A percentile compares a stretch with the other conserved stretches of the same genome.
These are phyloP conservation scores for Didymella pinodella DNA, from an alignment of 2,329 filamentous ascomycete species.

Conservation along the genomic window DNA sequence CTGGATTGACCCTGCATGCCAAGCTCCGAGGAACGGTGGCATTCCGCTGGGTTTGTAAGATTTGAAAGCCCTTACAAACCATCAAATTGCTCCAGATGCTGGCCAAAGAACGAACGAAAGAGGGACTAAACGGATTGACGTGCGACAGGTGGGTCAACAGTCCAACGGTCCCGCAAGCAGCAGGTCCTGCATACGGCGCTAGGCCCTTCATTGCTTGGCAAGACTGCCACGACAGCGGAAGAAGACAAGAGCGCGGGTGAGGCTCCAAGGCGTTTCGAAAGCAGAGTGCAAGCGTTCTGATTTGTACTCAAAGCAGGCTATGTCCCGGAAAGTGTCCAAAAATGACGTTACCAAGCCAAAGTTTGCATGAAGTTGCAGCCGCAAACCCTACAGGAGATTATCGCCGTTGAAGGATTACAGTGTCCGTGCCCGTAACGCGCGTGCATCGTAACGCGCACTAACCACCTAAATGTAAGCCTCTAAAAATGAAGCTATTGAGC, in stretches of 20 bases:
- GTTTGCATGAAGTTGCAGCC: conserved; percentile 3
- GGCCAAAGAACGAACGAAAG: background rate
- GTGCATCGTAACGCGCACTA: too few relatives aligned
- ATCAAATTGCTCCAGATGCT: conserved; percentile 1
- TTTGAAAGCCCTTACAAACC: conserved; percentile 7
- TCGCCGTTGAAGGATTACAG: conserved; percentile 1
- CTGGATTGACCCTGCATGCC: background rate
- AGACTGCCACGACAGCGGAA: conserved; percentile 1
- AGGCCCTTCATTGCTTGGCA: conserved; percentile 10
- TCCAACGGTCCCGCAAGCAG: conserved; percentile 6
- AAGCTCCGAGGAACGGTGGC: conserved; percentile 1
- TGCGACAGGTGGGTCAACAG: conserved; percentile 13
- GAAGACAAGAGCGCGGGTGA: background rate
- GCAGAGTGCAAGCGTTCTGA: background rate
- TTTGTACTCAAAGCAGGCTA: background rate
- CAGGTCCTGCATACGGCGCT: conserved; percentile 1
- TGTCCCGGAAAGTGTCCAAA: background rate
- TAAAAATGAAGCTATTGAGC: too few relatives aligned
- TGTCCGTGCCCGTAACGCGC: too few relatives aligned
- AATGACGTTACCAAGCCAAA: background rate
- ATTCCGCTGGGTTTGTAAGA: conserved; percentile 16
- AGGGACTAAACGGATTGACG: conserved; percentile 11
- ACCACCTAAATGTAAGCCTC: too few relatives aligned
- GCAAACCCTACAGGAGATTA: conserved; percentile 9
- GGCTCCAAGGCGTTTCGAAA: conserved; percentile 2